Evolutionary conservation across 1,284 basidiomycete species (phyloP).

Genomic region (Moesziomyces parantarcticus): DNA sequence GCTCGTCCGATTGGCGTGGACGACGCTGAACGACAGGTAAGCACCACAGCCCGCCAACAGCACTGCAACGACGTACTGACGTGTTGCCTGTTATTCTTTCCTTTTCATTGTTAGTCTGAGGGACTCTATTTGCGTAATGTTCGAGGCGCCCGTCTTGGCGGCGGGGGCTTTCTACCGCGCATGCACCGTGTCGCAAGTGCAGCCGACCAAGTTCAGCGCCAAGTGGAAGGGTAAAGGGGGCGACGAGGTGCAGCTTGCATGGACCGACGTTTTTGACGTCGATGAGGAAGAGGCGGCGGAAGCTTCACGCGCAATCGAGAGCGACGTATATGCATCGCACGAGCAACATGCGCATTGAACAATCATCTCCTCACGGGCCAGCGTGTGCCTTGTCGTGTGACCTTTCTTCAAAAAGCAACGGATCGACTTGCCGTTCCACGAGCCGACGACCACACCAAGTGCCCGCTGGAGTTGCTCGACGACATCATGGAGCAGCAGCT

Average conservation of each 20-base stretch:
- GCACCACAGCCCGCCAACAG: background rate
- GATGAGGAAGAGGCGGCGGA: constrained; percentile 56
- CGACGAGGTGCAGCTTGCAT: constrained; percentile 26
- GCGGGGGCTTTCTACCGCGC: constrained; percentile 61
- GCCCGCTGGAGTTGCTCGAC: too few species aligned
- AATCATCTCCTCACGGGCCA: too few species aligned
- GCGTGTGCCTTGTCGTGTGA: too few species aligned
- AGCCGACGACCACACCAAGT: too few species aligned
- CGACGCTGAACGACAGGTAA: constrained; percentile 54
- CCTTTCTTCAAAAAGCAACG: too few species aligned
- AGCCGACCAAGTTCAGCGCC: constrained; percentile 41
- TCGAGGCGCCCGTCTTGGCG: constrained; percentile 61
- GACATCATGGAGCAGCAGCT: too few species aligned
- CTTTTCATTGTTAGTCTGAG: constrained; percentile 32
- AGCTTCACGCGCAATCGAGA: constrained; percentile 46
- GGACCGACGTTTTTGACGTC: constrained; percentile 62
- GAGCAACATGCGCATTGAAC: constrained; percentile 19
- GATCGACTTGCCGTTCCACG: too few species aligned
- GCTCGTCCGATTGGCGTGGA: constrained; percentile 55
- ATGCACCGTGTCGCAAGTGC: constrained; percentile 38
- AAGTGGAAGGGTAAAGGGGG: constrained; percentile 24
- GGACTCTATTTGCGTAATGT: constrained; percentile 57
- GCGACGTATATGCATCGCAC: constrained; percentile 56
- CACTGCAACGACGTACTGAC: constrained; percentile 4
- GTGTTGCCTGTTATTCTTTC: background rate